These are phyloP conservation scores for Aspergillus haitiensis DNA, from an alignment of 495 filamentous ascomycete species.

Conservation along the genomic window DNA sequence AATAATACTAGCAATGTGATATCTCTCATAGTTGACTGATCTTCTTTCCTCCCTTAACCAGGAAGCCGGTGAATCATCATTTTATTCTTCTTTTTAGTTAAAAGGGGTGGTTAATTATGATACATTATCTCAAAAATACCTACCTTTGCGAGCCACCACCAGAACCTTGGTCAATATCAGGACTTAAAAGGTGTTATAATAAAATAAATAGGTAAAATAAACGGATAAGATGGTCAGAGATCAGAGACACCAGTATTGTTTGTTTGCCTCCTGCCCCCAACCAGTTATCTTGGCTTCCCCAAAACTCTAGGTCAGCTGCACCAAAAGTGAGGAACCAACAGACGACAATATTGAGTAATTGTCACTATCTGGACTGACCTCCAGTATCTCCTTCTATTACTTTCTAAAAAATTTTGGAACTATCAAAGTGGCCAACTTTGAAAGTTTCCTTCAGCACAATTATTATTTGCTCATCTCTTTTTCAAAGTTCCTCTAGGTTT, in stretches of 20 bases:
- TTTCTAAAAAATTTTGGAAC: too few relatives aligned
- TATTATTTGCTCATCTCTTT: too few relatives aligned
- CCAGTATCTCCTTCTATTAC: too few relatives aligned
- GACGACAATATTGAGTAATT: not conserved
- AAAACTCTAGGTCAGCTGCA: constrained; percentile 23
- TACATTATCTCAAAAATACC: too few relatives aligned
- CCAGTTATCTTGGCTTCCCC: constrained; percentile 10
- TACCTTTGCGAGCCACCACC: too few relatives aligned
- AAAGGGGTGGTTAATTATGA: too few relatives aligned
- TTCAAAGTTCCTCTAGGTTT: too few relatives aligned
- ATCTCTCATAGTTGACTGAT: constrained; percentile 23
- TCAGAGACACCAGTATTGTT: not conserved
- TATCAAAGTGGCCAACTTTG: too few relatives aligned
- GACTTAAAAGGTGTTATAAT: not conserved
- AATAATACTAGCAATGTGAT: constrained; percentile 25
- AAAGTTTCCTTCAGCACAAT: too few relatives aligned
- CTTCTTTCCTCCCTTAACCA: constrained; percentile 10
- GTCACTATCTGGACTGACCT: too few relatives aligned
- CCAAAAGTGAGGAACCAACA: constrained; percentile 4
- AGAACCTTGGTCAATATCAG: not conserved
- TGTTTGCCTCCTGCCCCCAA: constrained; percentile 1
- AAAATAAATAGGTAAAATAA: too few relatives aligned
- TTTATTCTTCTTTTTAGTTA: not conserved
- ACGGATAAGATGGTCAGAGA: too few relatives aligned
- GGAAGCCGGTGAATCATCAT: not conserved